Base-by-base conservation (phyloP, 352 stramenopile species). In the Pythium insidiosum region DNA sequence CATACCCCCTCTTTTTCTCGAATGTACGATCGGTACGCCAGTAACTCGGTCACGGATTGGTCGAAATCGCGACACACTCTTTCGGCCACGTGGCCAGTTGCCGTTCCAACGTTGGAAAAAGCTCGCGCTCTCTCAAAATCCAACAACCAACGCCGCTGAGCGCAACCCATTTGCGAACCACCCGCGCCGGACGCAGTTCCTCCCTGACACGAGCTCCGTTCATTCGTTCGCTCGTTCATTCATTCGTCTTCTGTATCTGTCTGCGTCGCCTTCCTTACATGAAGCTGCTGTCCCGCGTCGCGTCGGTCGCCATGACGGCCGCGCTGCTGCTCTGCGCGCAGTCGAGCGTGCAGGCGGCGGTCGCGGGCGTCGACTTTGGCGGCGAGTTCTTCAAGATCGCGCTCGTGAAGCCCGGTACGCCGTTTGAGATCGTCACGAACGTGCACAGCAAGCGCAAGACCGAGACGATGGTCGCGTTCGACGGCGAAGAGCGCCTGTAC, bases 381-480 rank as follows among this genome's bases (percentile, higher is more conserved):
- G 94, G 82, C 47, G 81, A 98, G 52, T 88, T 82, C 48, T 88
- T 88, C 61, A 88, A 88, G 59, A 63, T 88, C 26, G 75, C 75
- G 43, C 73, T 88, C 11, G 75, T 88, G n/a, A 88, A 97, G 64
- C 91, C 93, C 38, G 94, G 95, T 38, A 95, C 85, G 43, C 92
- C 94, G 6, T 85, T 98, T 46, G 91, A 97, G 67, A 98, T 99
- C 72, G 95, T 99, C 3, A 98, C 94, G 19, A 98, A 99, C 65
- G 69, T 97, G 38, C 89, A 98, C 59, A 97, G 89, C 50, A 99
- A 99, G 73, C 88, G 96, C 40, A 99, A 98, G 71, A 99, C 95
- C 18, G 93, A 98, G 61, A 94, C 95, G 48, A 84, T 89, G 45
- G 78, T 97, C 31, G 78, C 79, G 19, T 97, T 97, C 48, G 79